Evolutionary conservation across 352 stramenopile species (phyloP).

Genomic region (Globisporangium ultimum): DNA sequence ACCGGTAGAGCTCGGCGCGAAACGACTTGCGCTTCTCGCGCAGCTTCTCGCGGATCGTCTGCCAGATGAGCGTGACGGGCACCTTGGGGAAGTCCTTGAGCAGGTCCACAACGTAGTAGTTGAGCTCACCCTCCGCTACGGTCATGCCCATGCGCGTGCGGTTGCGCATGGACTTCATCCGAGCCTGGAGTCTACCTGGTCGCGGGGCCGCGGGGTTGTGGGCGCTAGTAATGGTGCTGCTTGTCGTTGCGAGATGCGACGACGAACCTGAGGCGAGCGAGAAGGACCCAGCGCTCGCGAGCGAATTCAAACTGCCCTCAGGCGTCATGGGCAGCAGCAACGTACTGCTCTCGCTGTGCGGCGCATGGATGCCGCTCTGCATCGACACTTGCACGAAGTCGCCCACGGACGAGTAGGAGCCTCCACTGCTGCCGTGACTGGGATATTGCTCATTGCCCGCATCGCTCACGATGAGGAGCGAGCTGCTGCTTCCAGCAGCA

Average conservation of each 20-base stretch:
- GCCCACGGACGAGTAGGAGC: constrained; percentile 18
- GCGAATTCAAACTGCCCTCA: no score
- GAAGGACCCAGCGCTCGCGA: background rate
- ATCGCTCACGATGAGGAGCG: background rate
- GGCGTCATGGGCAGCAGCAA: background rate
- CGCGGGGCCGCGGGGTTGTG: background rate
- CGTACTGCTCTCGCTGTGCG: constrained; percentile 7
- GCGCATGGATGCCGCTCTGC: constrained; percentile 22
- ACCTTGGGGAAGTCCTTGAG: constrained; percentile 55
- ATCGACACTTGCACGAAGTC: constrained; percentile 33
- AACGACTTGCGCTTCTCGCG: constrained; percentile 59
- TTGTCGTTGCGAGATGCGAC: background rate
- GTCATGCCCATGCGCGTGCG: constrained; percentile 14
- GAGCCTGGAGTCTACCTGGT: constrained; percentile 23
- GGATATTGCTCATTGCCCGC: background rate
- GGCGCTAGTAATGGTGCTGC: background rate
- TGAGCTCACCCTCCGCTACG: constrained; percentile 37
- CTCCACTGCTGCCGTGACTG: background rate
- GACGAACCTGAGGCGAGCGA: constrained; percentile 4
- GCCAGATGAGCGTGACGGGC: constrained; percentile 35
- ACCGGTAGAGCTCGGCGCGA: constrained; percentile 58
- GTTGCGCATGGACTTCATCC: constrained; percentile 28
- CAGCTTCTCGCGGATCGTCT: constrained; percentile 46
- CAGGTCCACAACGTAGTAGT: constrained; percentile 66
- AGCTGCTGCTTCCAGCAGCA: background rate